Conservation (phyloP, 73 alveolate genomes). For the Tetrahymena malaccensis region DNA sequence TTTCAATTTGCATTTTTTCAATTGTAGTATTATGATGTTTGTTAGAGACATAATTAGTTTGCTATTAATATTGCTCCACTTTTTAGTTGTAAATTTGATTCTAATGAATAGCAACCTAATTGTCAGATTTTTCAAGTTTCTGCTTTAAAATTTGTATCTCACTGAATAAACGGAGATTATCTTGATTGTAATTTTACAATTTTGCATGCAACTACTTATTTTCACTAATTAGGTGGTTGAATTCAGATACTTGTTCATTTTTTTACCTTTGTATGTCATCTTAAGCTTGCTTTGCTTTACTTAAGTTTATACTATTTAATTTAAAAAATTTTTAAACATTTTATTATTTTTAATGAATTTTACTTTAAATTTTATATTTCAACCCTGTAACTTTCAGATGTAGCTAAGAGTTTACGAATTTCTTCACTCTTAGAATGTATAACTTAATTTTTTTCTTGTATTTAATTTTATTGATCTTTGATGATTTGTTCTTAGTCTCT, state of each 20-base stretch:
- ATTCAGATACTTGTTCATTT: neutral
- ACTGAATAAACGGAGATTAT: neutral
- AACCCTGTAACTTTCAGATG: neutral
- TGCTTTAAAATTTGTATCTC: neutral
- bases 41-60: neutral
- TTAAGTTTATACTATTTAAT: neutral
- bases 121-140: neutral
- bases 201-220: neutral
- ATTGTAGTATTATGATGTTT: neutral
- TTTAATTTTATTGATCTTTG: neutral
- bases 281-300: neutral
- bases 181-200: neutral
- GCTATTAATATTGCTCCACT: neutral
- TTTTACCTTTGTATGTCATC: neutral
- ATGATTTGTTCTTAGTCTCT: neutral
- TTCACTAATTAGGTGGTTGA: neutral
- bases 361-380: neutral
- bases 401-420: neutral
- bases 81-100: neutral
- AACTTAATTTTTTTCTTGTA: neutral
- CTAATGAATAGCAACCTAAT: neutral
- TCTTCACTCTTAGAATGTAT: neutral
- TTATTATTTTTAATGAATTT: too few species aligned
- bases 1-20: neutral
- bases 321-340: neutral